These are phyloP conservation scores for Botrytis tulipae DNA, from an alignment of 2,329 filamentous ascomycete species.

Conservation along the genomic window DNA sequence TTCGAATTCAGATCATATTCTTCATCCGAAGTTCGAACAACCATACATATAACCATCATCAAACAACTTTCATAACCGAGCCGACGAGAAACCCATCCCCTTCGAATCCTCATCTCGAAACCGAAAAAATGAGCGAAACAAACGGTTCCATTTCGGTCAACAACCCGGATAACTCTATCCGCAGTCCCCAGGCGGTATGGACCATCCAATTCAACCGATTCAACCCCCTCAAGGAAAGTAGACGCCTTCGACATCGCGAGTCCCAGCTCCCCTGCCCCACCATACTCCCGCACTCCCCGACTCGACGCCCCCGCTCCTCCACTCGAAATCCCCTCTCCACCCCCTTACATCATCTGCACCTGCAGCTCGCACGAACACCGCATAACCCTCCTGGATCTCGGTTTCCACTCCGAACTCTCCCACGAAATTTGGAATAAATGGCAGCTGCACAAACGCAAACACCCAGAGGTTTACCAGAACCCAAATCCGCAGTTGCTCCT, in stretches of 20 bases:
- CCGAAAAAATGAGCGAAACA: background rate
- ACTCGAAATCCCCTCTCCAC: background rate
- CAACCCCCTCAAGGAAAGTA: background rate
- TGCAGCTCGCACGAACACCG: background rate
- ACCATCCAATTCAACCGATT: background rate
- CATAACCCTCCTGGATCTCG: fast-evolving
- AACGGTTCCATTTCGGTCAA: background rate
- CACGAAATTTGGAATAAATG: background rate
- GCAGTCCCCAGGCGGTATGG: background rate
- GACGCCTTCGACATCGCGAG: background rate
- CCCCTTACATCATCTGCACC: background rate
- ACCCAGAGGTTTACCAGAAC: background rate
- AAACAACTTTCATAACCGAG: background rate
- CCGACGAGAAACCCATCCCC: background rate
- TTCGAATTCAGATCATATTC: background rate
- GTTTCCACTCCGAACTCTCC: background rate
- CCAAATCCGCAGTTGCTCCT: background rate
- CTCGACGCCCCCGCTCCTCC: background rate
- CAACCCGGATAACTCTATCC: background rate
- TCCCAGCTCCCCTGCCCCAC: background rate
- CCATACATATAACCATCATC: background rate
- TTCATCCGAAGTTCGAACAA: background rate
- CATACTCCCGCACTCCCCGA: background rate
- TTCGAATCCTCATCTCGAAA: background rate
- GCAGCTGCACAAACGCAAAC: background rate